Percentiles rank a stretch among this genome's conserved stretches.
phyloP scores from a whole-genome alignment of 1,139 yeast genomes.

The Lodderomyces oxycetoniae region DNA sequence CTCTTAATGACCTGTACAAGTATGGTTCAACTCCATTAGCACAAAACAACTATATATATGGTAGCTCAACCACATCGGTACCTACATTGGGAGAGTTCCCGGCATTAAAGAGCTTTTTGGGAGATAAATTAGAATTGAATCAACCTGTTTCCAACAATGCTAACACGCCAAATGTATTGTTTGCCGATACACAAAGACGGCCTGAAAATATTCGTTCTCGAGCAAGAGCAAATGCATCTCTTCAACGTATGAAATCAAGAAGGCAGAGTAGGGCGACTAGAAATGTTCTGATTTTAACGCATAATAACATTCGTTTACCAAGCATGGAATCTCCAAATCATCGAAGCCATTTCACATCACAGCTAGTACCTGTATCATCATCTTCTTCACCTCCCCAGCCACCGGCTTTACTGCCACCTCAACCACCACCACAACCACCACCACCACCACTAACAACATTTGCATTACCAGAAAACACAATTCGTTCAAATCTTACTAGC shows the following conservation, averaged over 20 bases:
- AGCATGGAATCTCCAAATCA: constrained; percentile 17
- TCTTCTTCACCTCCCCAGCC: constrained; percentile 16
- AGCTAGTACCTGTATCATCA: constrained; percentile 18
- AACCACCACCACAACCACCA: constrained; percentile 14
- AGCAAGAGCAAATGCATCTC: constrained; percentile 64
- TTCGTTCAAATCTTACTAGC: constrained; percentile 13
- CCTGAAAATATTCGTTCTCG: constrained; percentile 38
- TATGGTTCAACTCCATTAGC: constrained; percentile 14
- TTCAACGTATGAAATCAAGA: constrained; percentile 58
- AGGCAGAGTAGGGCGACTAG: constrained; percentile 49
- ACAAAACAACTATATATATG: constrained; percentile 20
- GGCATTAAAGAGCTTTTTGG: constrained; percentile 21
- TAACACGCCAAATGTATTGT: constrained; percentile 14
- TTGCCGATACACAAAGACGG: constrained; percentile 27
- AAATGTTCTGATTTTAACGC: constrained; percentile 25
- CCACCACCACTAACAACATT: constrained; percentile 19
- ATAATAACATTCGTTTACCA: constrained; percentile 22
- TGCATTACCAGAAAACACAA: constrained; percentile 6
- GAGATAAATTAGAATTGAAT: constrained; percentile 7
- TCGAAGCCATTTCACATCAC: constrained; percentile 2
- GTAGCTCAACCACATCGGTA: constrained; percentile 26
- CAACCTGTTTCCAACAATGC: constrained; percentile 5
- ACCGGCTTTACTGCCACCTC: constrained; percentile 16
- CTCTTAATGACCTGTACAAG: constrained; percentile 29
- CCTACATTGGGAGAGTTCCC: constrained; percentile 47